These are phyloP conservation scores for Posidonia australis DNA, from an alignment of 106 monocot species.

Conservation along the genomic window DNA sequence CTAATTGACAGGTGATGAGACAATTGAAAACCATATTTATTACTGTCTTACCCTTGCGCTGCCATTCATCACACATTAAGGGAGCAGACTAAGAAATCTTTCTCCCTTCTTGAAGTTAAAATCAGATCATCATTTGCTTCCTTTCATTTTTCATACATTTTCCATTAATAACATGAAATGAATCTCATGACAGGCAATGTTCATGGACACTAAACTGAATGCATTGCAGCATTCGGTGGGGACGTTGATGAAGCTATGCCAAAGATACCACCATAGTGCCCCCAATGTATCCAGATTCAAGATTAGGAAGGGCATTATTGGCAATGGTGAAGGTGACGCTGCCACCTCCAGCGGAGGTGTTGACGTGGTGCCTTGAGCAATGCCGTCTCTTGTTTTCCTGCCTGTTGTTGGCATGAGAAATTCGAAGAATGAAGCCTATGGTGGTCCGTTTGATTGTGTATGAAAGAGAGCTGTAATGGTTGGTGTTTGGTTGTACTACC, in stretches of 20 bases:
- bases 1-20: no score
- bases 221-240: slow-evolving; percentile 21
- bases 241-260: slow-evolving; percentile 16
- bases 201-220: slow-evolving; percentile 20
- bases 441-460: slow-evolving; percentile 8
- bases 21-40: no score
- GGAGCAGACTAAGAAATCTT: no score
- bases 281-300: slow-evolving; percentile 6
- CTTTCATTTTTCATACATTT: no score
- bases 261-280: slow-evolving; percentile 5
- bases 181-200: slow-evolving; percentile 18
- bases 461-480: neutral
- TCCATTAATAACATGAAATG: no score
- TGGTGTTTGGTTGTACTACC: no score
- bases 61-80: no score
- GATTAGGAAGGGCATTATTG: neutral
- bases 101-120: no score
- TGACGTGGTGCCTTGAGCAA: neutral
- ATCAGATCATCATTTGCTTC: no score
- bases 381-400: neutral
- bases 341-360: neutral
- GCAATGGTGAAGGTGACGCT: neutral
- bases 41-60: no score
- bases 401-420: neutral
- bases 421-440: slow-evolving; percentile 15